phyloP scores from a whole-genome alignment of 129 eudicot species.

The Chrysanthemum seticuspe region DNA sequence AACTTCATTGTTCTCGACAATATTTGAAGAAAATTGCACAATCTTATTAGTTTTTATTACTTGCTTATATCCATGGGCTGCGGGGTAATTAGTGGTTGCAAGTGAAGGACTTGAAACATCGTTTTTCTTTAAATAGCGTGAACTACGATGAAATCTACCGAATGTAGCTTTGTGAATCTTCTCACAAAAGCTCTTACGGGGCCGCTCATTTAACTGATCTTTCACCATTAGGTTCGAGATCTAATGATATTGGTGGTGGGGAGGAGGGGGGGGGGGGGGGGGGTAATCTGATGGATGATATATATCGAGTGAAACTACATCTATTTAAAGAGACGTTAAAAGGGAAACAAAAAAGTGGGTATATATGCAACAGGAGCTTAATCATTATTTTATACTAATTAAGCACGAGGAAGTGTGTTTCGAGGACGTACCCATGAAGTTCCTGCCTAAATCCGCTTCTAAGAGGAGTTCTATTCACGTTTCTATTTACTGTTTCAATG shows the following conservation, averaged over 20 bases:
- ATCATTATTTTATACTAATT: slow-evolving; percentile 1
- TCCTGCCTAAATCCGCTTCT: background rate
- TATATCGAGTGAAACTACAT: background rate
- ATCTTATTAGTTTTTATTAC: background rate
- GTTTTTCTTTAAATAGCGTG: slow-evolving; percentile 4
- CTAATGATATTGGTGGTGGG: too few species aligned
- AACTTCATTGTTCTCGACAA: background rate
- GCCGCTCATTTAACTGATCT: slow-evolving; percentile 1
- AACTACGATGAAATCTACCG: slow-evolving; percentile 11
- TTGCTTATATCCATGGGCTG: slow-evolving; percentile 7
- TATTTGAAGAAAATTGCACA: slow-evolving; percentile 3
- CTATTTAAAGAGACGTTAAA: background rate
- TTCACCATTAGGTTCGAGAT: slow-evolving; percentile 2
- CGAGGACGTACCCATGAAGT: background rate
- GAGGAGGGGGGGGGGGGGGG: too few species aligned
- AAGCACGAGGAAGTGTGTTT: background rate
- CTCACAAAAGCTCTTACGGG: slow-evolving; percentile 11
- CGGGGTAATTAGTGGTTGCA: background rate
- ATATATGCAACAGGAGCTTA: background rate
- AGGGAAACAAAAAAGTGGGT: too few species aligned
- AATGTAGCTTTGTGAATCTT: slow-evolving; percentile 15
- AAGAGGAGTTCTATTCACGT: background rate
- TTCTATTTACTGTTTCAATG: background rate
- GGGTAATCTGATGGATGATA: background rate
- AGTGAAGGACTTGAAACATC: background rate